Evolutionary conservation across 371 early-diverging fungal species (phyloP).

Genomic region (Blastocladiella emersonii): DNA sequence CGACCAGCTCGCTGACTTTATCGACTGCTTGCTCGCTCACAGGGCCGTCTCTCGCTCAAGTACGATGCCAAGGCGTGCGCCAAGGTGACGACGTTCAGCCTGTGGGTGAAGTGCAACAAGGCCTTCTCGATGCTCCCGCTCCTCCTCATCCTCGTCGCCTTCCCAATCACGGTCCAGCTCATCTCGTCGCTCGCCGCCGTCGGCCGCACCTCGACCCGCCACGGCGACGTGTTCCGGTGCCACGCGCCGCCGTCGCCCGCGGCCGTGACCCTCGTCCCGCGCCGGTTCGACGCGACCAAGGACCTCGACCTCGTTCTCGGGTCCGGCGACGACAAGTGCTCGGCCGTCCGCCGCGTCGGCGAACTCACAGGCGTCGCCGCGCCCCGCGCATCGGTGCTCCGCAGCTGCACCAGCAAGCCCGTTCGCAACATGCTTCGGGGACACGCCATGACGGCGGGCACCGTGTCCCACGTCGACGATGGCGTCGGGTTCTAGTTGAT

Average conservation of each 20-base stretch:
- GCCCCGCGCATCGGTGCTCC: not conserved
- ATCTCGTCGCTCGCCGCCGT: too few species aligned
- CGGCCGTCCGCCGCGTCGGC: not conserved
- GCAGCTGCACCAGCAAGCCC: not conserved
- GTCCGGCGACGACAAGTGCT: not conserved
- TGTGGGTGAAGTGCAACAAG: too few species aligned
- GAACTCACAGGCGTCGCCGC: too few species aligned
- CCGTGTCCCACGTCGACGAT: not conserved
- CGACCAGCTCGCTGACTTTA: constrained; percentile 5
- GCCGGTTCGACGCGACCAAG: not conserved
- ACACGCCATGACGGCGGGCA: not conserved
- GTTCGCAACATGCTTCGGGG: not conserved
- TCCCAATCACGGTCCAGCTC: constrained; percentile 14
- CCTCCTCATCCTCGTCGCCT: constrained; percentile 16
- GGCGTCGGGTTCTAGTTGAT: not conserved
- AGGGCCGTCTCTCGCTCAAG: too few species aligned
- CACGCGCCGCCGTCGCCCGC: not conserved
- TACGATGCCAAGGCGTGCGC: too few species aligned
- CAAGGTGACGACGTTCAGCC: too few species aligned
- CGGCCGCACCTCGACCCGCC: too few species aligned
- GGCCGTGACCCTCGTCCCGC: not conserved
- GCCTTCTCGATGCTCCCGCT: not conserved
- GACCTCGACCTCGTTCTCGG: not conserved
- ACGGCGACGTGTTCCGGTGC: not conserved
- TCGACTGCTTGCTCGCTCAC: too few species aligned